Percentiles rank a stretch among this genome's conserved stretches.
Evolutionary conservation across 1,139 yeast genomes (phyloP).

Genomic region (Sugiyamaella neomexicana): DNA sequence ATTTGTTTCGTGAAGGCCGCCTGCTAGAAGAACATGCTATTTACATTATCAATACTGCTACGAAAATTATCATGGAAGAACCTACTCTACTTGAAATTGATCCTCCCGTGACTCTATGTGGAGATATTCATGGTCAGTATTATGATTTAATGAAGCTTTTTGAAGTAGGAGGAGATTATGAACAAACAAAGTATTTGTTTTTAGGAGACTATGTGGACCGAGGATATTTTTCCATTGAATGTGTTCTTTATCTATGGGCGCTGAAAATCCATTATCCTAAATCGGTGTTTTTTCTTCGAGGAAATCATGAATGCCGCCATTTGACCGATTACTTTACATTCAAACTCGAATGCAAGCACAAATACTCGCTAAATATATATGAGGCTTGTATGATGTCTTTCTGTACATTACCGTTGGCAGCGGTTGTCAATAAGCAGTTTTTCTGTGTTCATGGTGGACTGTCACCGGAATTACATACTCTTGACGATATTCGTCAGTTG

Average conservation of each 20-base stretch:
- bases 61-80: slow-evolving; percentile 63
- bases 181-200: slow-evolving; percentile 71
- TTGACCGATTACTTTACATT: slow-evolving; percentile 93
- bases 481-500: slow-evolving; percentile 67
- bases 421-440: slow-evolving; percentile 90
- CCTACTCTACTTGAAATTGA: slow-evolving; percentile 80
- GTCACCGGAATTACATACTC: slow-evolving; percentile 67
- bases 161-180: slow-evolving; percentile 92
- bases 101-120: slow-evolving; percentile 95
- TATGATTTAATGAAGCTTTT: slow-evolving; percentile 87
- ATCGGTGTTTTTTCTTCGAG: slow-evolving; percentile 81
- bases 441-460: slow-evolving; percentile 95
- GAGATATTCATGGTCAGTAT: slow-evolving; percentile 95
- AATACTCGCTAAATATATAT: slow-evolving; percentile 68
- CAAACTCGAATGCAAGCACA: slow-evolving; percentile 86
- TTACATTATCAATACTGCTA: slow-evolving; percentile 66
- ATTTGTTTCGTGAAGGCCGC: slow-evolving; percentile 80
- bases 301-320: slow-evolving; percentile 95
- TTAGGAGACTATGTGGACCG: slow-evolving; percentile 96
- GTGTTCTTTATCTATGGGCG: slow-evolving; percentile 76
- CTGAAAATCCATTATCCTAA: slow-evolving; percentile 76
- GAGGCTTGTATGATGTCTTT: slow-evolving; percentile 78
- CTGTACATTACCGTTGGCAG: slow-evolving; percentile 88
- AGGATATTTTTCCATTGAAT: slow-evolving; percentile 89
- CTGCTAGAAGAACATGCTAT: slow-evolving; percentile 70